phyloP scores from a whole-genome alignment of 805 yeast genomes.

The Ogataea henricii region DNA sequence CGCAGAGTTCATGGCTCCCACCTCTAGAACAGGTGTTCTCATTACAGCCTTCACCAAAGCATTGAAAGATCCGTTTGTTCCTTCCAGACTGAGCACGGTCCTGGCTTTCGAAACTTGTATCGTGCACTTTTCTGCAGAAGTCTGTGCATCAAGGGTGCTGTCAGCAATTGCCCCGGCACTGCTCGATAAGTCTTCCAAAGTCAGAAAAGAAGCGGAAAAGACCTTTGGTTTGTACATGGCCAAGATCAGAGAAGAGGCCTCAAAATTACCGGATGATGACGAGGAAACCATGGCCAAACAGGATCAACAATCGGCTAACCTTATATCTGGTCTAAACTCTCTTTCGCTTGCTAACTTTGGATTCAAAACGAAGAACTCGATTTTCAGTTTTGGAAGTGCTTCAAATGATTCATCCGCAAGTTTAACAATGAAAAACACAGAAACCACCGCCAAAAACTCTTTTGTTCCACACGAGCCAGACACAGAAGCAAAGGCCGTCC shows the following conservation, averaged over 20 bases:
- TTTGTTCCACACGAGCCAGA: constrained; percentile 2
- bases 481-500: neutral
- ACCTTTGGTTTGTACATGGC: constrained; percentile 64
- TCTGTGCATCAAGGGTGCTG: constrained; percentile 76
- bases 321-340: constrained; percentile 18
- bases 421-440: constrained; percentile 22
- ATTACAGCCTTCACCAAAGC: constrained; percentile 87
- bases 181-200: constrained; percentile 69
- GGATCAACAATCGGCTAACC: constrained; percentile 15
- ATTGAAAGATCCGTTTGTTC: constrained; percentile 74
- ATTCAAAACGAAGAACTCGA: constrained; percentile 17
- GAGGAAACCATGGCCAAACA: constrained; percentile 30
- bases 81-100: constrained; percentile 74
- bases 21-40: constrained; percentile 68
- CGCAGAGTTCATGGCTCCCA: constrained; percentile 55
- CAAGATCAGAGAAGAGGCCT: constrained; percentile 52
- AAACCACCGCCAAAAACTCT: neutral
- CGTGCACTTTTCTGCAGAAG: constrained; percentile 68
- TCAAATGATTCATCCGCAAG: constrained; percentile 20
- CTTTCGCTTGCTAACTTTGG: constrained; percentile 29
- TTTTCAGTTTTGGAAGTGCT: constrained; percentile 22
- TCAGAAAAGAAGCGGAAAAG: constrained; percentile 70
- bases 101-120: constrained; percentile 67
- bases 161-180: constrained; percentile 85
- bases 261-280: constrained; percentile 33